These are phyloP conservation scores for Porodaedalea pini DNA, from an alignment of 1,284 basidiomycete genomes.

Conservation along the genomic window DNA sequence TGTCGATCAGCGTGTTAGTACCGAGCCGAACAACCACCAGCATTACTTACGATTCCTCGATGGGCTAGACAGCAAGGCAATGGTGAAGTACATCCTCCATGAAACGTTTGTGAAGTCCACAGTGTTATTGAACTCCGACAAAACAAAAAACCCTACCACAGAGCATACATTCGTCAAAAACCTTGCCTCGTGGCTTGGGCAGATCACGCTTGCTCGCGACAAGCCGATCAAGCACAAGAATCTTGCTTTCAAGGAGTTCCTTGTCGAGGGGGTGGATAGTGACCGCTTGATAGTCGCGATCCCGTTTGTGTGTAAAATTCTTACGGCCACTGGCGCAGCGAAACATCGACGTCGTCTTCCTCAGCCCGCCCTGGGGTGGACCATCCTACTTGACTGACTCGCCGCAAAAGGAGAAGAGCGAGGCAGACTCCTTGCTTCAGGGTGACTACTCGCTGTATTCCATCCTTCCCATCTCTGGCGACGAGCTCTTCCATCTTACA, in stretches of 20 bases:
- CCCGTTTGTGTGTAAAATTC: conserved; percentile 96
- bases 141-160: conserved; percentile 79
- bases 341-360: conserved; percentile 82
- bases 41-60: conserved; percentile 95
- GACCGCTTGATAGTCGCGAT: conserved; percentile 93
- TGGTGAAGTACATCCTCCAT: conserved; percentile 81
- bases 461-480: no score
- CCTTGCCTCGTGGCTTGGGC: conserved; percentile 92
- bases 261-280: conserved; percentile 93
- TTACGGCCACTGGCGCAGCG: no score
- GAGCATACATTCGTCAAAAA: conserved; percentile 93
- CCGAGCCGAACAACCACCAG: conserved; percentile 96
- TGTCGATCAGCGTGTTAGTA: conserved; percentile 92
- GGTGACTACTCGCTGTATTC: no score
- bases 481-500: conserved; percentile 71
- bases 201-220: conserved; percentile 89
- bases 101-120: conserved; percentile 92
- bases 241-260: conserved; percentile 93
- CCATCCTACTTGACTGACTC: no score
- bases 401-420: no score
- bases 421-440: no score
- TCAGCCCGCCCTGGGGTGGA: conserved; percentile 95
- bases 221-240: conserved; percentile 92
- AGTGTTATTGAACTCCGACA: conserved; percentile 86
- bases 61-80: conserved; percentile 60